Base-by-base conservation (phyloP, 228 moss, liverwort and hornwort species). In the Sphagnum magellanicum region DNA sequence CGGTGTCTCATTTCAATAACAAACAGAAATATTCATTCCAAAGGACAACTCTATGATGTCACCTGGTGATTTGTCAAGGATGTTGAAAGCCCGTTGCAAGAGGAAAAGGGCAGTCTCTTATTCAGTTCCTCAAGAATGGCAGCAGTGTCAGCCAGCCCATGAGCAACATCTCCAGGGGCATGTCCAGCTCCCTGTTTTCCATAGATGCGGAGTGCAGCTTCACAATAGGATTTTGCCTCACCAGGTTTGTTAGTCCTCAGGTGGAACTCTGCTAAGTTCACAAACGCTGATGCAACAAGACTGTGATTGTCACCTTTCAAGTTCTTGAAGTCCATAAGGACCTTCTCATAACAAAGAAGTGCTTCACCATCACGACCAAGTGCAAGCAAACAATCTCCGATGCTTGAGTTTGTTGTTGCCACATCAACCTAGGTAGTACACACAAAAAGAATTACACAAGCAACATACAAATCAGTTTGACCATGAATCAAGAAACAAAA, bases 361-460 rank as follows among this genome's bases (percentile, higher is more conserved):
- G 93, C 97, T 72, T 97, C 93, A 0, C 80, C 52, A 72, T 93
- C 90, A 6, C 91, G 88, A 12, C 93, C 97, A 51, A 97, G 65
- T 1, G 97, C 91, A 10, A 90, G 70, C 3, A 93, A 85, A 17
- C 83, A 83, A 63, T 93, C 93, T 6, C 97, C 97, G 49, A 97
- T 97, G 64, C 74, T 84, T 15, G 80, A 79, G 71, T 97, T 93
- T 47, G 88, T 93, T 0, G 95, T 82, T 16, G 95, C 92, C 68
- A 95, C 95, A 63, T 95, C 95, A 52, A 87, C 77, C 80, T 86
- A 67, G 7, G 53, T 53, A 55, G 9, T 7, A 7, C 53, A 55
- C 53, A 32, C 32, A 32, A 32, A 32, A 2, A 32, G 32, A 0
- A 2, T 32, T 32, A 32, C 32, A 32, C 32, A 1, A 32, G 32